Base-by-base conservation (phyloP, 2,329 filamentous ascomycete species). In the Teratosphaeria gauchensis region DNA sequence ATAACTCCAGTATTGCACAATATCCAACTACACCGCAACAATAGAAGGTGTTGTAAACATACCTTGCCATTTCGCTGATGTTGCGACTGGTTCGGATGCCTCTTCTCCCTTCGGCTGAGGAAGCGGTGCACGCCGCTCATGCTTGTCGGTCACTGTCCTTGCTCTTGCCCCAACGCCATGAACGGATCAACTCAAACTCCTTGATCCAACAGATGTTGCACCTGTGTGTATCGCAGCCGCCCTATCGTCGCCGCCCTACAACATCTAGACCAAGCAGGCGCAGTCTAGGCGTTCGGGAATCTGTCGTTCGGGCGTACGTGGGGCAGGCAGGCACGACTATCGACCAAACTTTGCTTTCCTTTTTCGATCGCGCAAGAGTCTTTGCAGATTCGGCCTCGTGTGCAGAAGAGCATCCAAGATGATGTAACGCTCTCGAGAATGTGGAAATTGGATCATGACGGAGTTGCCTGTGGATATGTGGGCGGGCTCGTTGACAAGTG, bases 91-190 rank as follows among this genome's bases (percentile, higher is more conserved):
- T 8, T 19, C 42, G 42, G 16, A 19, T 48, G n/a, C 42, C n/a
- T 70, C 72, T 77, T 90, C 68, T 89, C 87, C 64, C 86, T 83
- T 65, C 86, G 79, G 72, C 83, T 88, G 61, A 89, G 83, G 71
- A 90, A 85, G 67, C 86, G 84, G 70, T 82, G 84, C 62, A 81
- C 75, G 69, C 74, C 76, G 67, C 75, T 77, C 76, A 79, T 78
- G 42, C 42, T 48, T 48, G 16, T 16, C 42, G 8, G n/a, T 48
- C 19, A 21, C 16, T 19, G 42, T 21, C 19, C 42, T 19, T 48
- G 42, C 42, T 48, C 42, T 48, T 48, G 42, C 42, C 42, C 19
- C 19, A n/a, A 48, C 42, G 42, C 42, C 42, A 48, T 48, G 16
- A 48, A 48, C 42, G 24, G 24, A 28, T 28, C 24, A 28, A 28